phyloP scores from a whole-genome alignment of 2,329 filamentous ascomycete genomes.

The Fusarium falciforme region DNA sequence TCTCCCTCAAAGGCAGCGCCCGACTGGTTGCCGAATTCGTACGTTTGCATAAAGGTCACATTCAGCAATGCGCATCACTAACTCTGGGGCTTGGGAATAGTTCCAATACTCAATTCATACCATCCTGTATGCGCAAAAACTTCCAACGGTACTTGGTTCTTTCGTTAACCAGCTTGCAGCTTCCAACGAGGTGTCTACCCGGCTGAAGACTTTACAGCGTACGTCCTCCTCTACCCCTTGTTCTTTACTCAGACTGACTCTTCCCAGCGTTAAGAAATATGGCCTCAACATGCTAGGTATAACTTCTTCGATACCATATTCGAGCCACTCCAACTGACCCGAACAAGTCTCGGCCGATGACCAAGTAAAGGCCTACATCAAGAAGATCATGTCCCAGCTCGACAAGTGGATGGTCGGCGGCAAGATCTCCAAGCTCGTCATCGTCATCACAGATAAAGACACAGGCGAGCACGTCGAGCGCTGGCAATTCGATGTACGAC shows the following conservation, averaged over 20 bases:
- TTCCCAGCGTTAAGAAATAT: constrained; percentile 88
- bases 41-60: constrained; percentile 57
- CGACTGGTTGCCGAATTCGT: constrained; percentile 97
- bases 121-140: constrained; percentile 72
- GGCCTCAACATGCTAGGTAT: constrained; percentile 93
- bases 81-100: constrained; percentile 51
- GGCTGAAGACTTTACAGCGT: constrained; percentile 96
- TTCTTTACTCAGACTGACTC: constrained; percentile 9
- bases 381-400: constrained; percentile 98
- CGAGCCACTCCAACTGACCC: constrained; percentile 17
- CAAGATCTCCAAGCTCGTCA: constrained; percentile 96
- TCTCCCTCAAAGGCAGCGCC: constrained; percentile 85
- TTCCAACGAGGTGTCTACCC: constrained; percentile 91
- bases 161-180: constrained; percentile 54
- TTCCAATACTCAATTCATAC: constrained; percentile 99
- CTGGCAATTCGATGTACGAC: constrained; percentile 93
- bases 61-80: constrained; percentile 23
- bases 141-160: neutral
- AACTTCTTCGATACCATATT: constrained; percentile 25
- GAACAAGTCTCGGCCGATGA: constrained; percentile 86
- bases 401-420: constrained; percentile 98
- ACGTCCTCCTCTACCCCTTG: constrained; percentile 48
- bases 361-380: constrained; percentile 99
- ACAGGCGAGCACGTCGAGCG: constrained; percentile 95
- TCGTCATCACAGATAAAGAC: constrained; percentile 97